Base-by-base conservation (phyloP, 192 early-diverging fungal genomes). In the Coemansia sp. region DNA sequence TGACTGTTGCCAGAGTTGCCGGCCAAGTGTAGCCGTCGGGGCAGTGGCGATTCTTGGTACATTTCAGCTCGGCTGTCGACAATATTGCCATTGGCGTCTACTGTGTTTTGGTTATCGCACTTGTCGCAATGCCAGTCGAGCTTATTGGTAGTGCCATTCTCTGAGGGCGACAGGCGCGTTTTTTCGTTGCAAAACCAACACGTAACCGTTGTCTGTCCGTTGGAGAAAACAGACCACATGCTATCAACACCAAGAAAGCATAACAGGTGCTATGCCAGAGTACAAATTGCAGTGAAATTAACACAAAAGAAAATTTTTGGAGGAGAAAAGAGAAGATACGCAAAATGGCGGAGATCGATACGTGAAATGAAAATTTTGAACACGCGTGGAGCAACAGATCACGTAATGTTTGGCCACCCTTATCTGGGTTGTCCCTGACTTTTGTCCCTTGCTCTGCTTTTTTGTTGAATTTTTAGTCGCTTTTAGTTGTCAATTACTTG, bases 161-260 rank as follows among this genome's bases (percentile, higher is more conserved):
- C 33, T 32, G 52, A 50, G 39, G 23, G 68, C 30, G 61, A 28
- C 2, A 76, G 68, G 13, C n/a, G 49, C 16, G 79, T 76, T 21
- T 37, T 67, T 16, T 74, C 61, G 53, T 82, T 69, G 69, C 72
- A 82, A 69, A 77, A 82, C 75, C 75, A 82, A 57, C 75, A 77
- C 19, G 75, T 73, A 47, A 69, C 72, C 21, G 72, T 63, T 46
- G 74, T 49, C n/a, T 44, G 58, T 47, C 68, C 60, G 37, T 59
- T 19, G 30, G 21, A 49, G 44, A 82, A 64, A 44, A 69, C 33
- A 49, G 74, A 67, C 78, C 74, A 81, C 74, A 81, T 81, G 44
- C 37, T 66, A 44, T 3, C 32, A 67, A 67, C 11, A 38, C n/a
- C 17, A 49, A n/a, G 17, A 67, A 50, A 35, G 60, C 58, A 69